Evolutionary conservation across 2,329 filamentous ascomycete genomes (phyloP).

Genomic region (Apiospora phragmitis): DNA sequence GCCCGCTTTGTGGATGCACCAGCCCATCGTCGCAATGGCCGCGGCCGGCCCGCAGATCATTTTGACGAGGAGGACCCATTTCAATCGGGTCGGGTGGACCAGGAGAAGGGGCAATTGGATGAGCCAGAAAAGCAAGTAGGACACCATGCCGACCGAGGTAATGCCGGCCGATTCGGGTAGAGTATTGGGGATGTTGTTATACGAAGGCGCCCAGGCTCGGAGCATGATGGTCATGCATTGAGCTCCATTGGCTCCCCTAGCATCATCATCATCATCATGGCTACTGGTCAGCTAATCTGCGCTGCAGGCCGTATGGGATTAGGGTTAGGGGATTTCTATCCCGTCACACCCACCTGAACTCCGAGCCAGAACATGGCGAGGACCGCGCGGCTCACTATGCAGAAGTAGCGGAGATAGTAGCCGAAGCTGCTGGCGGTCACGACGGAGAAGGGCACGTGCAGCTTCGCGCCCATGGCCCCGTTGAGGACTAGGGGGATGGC

Average conservation of each 20-base stretch:
- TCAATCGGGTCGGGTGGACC: constrained; percentile 31
- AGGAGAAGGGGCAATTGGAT: constrained; percentile 32
- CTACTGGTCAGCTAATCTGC: neutral
- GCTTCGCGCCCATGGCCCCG: constrained; percentile 45
- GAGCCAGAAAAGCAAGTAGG: constrained; percentile 53
- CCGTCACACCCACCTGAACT: constrained; percentile 39
- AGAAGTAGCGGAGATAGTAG: constrained; percentile 42
- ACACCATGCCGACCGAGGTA: constrained; percentile 53
- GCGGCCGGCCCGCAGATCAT: constrained; percentile 54
- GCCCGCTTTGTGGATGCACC: constrained; percentile 59
- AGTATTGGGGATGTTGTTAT: constrained; percentile 51
- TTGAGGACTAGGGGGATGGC: constrained; percentile 54
- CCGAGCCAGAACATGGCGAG: constrained; percentile 60
- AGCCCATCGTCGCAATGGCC: constrained; percentile 63
- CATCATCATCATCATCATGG: too few relatives aligned
- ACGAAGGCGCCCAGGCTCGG: constrained; percentile 54
- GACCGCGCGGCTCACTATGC: constrained; percentile 41
- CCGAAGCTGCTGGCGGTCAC: constrained; percentile 46
- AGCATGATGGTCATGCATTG: constrained; percentile 47
- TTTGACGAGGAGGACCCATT: constrained; percentile 52
- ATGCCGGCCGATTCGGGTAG: constrained; percentile 52
- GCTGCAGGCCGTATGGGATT: neutral
- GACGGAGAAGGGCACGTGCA: constrained; percentile 50
- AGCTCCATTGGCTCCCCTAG: constrained; percentile 60
- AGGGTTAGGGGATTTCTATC: neutral